Evolutionary conservation across 352 stramenopile genomes (phyloP).

Genomic region (Globisporangium viniferum): DNA sequence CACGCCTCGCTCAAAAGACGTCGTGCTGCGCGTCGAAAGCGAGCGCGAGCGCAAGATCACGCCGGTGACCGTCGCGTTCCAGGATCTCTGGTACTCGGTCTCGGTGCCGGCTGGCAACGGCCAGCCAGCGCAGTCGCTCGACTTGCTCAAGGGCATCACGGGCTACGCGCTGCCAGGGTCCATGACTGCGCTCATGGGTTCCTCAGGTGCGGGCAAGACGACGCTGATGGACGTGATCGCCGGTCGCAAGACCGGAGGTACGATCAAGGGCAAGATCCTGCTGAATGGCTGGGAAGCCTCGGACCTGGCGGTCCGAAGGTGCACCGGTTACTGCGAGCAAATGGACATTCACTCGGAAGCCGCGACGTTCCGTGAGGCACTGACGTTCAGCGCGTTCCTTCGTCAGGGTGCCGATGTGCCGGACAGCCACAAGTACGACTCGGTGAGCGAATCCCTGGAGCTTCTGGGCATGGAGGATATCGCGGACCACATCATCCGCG

Average conservation of each 20-base stretch:
- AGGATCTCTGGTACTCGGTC: constrained; percentile 62
- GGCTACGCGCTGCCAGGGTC: constrained; percentile 50
- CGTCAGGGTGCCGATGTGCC: constrained; percentile 43
- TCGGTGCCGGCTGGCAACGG: constrained; percentile 29
- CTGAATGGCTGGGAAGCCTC: constrained; percentile 52
- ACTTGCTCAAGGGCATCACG: constrained; percentile 59
- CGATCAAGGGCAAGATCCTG: constrained; percentile 65
- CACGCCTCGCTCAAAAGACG: constrained; percentile 23
- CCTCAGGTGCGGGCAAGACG: constrained; percentile 86
- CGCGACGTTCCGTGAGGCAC: constrained; percentile 88
- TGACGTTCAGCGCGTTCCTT: constrained; percentile 92
- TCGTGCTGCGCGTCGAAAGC: constrained; percentile 29
- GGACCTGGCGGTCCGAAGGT: constrained; percentile 51
- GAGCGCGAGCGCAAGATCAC: constrained; percentile 22
- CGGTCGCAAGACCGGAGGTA: constrained; percentile 82
- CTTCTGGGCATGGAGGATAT: constrained; percentile 54
- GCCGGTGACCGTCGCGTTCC: constrained; percentile 51
- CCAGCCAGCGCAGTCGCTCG: constrained; percentile 26
- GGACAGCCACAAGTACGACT: constrained; percentile 43
- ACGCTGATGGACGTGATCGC: constrained; percentile 95
- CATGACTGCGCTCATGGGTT: constrained; percentile 74
- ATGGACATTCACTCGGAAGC: constrained; percentile 91
- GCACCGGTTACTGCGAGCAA: constrained; percentile 76
- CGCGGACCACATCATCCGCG: constrained; percentile 59
- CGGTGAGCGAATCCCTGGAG: constrained; percentile 54